Base-by-base conservation (phyloP, 805 yeast genomes). In the Hermanozyma aechmeae region DNA sequence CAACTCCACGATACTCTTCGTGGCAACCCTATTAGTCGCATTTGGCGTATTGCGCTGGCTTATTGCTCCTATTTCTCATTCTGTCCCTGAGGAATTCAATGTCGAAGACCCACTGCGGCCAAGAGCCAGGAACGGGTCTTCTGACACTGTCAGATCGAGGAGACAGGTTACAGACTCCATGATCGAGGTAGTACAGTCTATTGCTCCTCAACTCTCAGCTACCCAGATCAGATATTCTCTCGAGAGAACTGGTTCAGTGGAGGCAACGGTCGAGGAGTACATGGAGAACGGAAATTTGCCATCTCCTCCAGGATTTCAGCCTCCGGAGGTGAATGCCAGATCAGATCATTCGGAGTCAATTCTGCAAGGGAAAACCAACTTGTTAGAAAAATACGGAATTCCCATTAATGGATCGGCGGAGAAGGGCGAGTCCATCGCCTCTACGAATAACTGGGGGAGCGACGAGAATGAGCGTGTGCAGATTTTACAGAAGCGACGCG, bases 181-280 rank as follows among this genome's bases (percentile, higher is more conserved):
- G 97, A 65, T 89, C 25, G 92, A 80, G 38, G 77, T 82, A 0
- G 96, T 89, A 2, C 81, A 76, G 42, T 75, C 85, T 24, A 63
- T 89, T 31, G 95, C 86, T 0, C 96, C 96, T 4, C 62, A 64
- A 13, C 57, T 83, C 18, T 64, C 81, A 2, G 67, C 56, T 4
- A 81, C 71, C 6, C 93, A 82, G 48, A 84, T 92, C 36, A 64
- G 76, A 36, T 63, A 65, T 37, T 94, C 81, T 49, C 66, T 92
- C 37, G 75, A 77, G 45, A 63, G 73, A 34, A 74, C 92, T 0
- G 93, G 94, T 0, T 76, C 81, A 6, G 87, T 87, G 1, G 87
- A 84, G 50, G 69, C 55, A 6, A 87, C 97, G 0, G 76, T 86
- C 7, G 82, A 85, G 29, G 67, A 76, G 25, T 76, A 71, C 38